Evolutionary conservation across 495 filamentous ascomycete genomes (phyloP).

Genomic region (Clavariopsis aquatica): DNA sequence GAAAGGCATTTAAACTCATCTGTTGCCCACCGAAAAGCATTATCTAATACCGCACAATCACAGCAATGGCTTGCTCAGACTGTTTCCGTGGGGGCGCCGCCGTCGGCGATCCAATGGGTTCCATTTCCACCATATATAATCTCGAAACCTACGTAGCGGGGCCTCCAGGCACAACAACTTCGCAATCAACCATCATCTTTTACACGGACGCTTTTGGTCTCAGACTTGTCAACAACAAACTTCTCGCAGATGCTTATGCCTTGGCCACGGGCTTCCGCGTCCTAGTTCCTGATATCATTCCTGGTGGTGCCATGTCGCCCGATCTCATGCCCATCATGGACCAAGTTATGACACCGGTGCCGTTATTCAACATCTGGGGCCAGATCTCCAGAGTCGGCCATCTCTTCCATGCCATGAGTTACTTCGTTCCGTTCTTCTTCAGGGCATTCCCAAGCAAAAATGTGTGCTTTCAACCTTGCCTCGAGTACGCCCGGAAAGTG

Average conservation of each 20-base stretch:
- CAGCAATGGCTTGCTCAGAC: slow-evolving; percentile 35
- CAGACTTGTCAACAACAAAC: slow-evolving; percentile 33
- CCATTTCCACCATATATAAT: slow-evolving; percentile 16
- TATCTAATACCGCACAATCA: neutral
- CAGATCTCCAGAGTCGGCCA: slow-evolving; percentile 5
- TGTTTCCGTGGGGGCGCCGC: slow-evolving; percentile 30
- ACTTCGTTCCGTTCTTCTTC: slow-evolving; percentile 24
- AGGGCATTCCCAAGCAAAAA: slow-evolving; percentile 6
- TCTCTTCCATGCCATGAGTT: neutral
- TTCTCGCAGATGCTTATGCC: slow-evolving; percentile 35
- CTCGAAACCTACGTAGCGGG: slow-evolving; percentile 29
- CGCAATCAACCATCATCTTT: slow-evolving; percentile 31
- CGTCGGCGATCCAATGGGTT: slow-evolving; percentile 21
- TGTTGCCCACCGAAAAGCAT: neutral
- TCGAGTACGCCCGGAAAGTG: slow-evolving; percentile 27
- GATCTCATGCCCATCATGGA: slow-evolving; percentile 27
- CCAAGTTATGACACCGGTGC: slow-evolving; percentile 11
- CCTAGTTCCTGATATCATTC: slow-evolving; percentile 32
- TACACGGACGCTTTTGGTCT: slow-evolving; percentile 34
- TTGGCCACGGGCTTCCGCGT: slow-evolving; percentile 29
- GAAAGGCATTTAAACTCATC: neutral
- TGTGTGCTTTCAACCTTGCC: slow-evolving; percentile 2
- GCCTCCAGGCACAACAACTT: slow-evolving; percentile 6
- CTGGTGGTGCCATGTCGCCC: slow-evolving; percentile 23
- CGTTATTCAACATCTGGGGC: slow-evolving; percentile 18